These are phyloP conservation scores for Senna siamea DNA, from an alignment of 306 rosid genomes.

Conservation along the genomic window DNA sequence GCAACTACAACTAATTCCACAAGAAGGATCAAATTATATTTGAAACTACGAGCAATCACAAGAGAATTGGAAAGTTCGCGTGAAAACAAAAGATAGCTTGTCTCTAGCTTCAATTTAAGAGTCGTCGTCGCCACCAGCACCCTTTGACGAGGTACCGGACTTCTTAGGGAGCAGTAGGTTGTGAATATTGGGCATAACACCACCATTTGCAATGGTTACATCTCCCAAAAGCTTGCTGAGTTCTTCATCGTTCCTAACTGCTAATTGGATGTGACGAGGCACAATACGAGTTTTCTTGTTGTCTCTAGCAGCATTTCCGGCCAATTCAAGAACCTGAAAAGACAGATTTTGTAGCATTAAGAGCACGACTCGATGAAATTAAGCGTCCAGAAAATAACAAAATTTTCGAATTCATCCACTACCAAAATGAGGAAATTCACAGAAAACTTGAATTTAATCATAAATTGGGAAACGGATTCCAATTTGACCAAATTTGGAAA, in stretches of 20 bases:
- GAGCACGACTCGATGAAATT: not conserved
- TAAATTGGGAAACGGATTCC: not conserved
- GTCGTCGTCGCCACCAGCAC: conserved; percentile 62
- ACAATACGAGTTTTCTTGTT: conserved; percentile 94
- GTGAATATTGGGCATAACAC: conserved; percentile 89
- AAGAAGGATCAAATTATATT: not conserved
- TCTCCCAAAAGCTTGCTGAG: conserved; percentile 89
- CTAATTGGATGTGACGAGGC: conserved; percentile 85
- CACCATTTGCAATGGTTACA: conserved; percentile 82
- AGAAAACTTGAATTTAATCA: not conserved
- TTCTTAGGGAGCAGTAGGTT: conserved; percentile 75
- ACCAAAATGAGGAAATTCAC: not conserved
- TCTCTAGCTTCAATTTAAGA: conserved; percentile 35
- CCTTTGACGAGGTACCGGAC: conserved; percentile 64
- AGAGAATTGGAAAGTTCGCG: not conserved
- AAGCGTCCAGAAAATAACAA: not conserved
- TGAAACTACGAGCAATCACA: not conserved
- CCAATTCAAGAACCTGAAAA: conserved; percentile 79
- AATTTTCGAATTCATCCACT: too few species aligned
- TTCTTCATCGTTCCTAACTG: conserved; percentile 84
- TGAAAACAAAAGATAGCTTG: not conserved
- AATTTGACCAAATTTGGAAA: conserved; percentile 22
- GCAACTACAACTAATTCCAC: conserved; percentile 36
- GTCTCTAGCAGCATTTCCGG: conserved; percentile 93
- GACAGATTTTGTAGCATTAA: not conserved